phyloP scores from a whole-genome alignment of 805 yeast species.

The Kregervanrija pseudodelftensis region DNA sequence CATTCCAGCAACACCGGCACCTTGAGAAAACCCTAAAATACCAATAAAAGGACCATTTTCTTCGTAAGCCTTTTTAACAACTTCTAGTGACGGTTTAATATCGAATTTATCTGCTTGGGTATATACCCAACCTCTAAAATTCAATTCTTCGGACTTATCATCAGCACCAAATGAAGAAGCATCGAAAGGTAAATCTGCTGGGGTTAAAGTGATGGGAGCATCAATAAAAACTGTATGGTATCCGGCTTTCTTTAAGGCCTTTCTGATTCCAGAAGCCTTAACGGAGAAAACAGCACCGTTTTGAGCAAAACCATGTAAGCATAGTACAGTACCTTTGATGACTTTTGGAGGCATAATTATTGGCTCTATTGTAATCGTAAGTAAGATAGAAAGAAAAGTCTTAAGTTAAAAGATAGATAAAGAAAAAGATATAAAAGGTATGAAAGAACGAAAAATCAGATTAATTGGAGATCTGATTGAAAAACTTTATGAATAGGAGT shows the following conservation, averaged over 20 bases:
- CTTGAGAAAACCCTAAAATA: conserved; percentile 87
- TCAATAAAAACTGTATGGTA: conserved; percentile 70
- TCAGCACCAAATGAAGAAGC: conserved; percentile 38
- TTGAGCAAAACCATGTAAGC: conserved; percentile 88
- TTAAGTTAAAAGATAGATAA: not conserved
- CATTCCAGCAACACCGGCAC: conserved; percentile 80
- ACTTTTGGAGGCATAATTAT: conserved; percentile 17
- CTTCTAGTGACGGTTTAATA: conserved; percentile 36
- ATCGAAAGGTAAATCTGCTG: conserved; percentile 70
- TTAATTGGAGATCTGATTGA: too few relatives aligned
- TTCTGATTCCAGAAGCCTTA: conserved; percentile 84
- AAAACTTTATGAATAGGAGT: too few relatives aligned
- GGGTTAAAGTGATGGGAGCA: conserved; percentile 62
- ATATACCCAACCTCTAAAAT: conserved; percentile 67
- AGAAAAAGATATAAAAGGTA: not conserved
- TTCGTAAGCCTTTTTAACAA: conserved; percentile 41
- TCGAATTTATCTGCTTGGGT: conserved; percentile 31
- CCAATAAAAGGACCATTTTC: conserved; percentile 83
- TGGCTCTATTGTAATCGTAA: too few relatives aligned
- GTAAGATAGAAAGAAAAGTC: not conserved
- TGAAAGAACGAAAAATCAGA: too few relatives aligned
- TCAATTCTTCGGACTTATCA: conserved; percentile 30
- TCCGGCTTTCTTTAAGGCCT: conserved; percentile 55
- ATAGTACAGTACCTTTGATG: conserved; percentile 50
- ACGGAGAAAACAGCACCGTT: conserved; percentile 77